These are phyloP conservation scores for Rutstroemia sp. DNA, from an alignment of 2,329 filamentous ascomycete species.

Conservation along the genomic window DNA sequence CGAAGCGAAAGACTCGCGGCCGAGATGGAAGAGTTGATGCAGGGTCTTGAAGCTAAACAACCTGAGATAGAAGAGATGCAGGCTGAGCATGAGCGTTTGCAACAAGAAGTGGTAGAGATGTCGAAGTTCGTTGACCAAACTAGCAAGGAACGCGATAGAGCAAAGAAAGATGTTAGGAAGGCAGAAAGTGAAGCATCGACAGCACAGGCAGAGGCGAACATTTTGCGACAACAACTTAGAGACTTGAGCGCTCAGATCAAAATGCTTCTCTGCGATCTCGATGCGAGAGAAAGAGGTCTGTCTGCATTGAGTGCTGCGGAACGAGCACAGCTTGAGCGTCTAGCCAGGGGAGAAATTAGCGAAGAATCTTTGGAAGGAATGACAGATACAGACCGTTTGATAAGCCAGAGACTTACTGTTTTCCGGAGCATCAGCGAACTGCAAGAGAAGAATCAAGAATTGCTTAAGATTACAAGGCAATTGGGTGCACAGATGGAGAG, in stretches of 20 bases:
- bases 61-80: constrained; percentile 85
- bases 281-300: constrained; percentile 72
- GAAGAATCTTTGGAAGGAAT: constrained; percentile 66
- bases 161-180: constrained; percentile 71
- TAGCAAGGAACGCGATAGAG: constrained; percentile 70
- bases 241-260: constrained; percentile 88
- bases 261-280: constrained; percentile 79
- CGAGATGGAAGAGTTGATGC: constrained; percentile 78
- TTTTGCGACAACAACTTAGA: constrained; percentile 78
- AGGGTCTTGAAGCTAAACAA: constrained; percentile 74
- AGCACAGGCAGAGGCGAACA: constrained; percentile 61
- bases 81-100: constrained; percentile 71
- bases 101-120: constrained; percentile 75
- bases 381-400: constrained; percentile 80
- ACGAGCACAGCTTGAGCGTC: constrained; percentile 65
- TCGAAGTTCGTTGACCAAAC: constrained; percentile 78
- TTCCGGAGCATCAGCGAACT: constrained; percentile 82
- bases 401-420: constrained; percentile 80
- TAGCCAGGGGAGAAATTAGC: constrained; percentile 67
- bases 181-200: constrained; percentile 64
- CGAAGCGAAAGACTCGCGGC: constrained; percentile 66
- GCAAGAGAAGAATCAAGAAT: constrained; percentile 79
- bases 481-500: constrained; percentile 87
- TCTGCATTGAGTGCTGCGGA: constrained; percentile 66
- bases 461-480: constrained; percentile 75